Conservation (phyloP, 257 asterid genomes). For the Perilla frutescens region DNA sequence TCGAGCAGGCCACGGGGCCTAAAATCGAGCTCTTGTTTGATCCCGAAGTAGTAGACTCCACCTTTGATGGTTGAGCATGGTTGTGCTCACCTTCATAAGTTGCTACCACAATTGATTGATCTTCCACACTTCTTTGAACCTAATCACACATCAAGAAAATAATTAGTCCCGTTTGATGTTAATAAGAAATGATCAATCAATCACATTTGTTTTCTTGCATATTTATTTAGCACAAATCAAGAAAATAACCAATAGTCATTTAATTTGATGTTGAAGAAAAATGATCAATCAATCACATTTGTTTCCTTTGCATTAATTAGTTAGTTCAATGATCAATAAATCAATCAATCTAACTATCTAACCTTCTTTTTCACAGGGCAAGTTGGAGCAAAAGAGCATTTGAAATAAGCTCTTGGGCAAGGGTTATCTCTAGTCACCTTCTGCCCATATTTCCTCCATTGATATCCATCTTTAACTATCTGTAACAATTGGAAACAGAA, state of each 20-base stretch:
- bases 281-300: background rate
- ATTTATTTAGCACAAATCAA: background rate
- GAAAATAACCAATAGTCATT: too few species aligned
- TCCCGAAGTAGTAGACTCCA: slow-evolving; percentile 32
- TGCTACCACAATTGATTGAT: slow-evolving; percentile 66
- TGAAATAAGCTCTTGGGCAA: slow-evolving; percentile 81
- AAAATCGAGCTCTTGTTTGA: slow-evolving; percentile 39
- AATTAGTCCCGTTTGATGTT: background rate
- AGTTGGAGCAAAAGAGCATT: slow-evolving; percentile 90
- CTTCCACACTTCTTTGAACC: slow-evolving; percentile 75
- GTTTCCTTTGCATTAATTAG: background rate
- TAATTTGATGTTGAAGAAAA: background rate
- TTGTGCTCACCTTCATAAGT: slow-evolving; percentile 87
- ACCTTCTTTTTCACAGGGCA: slow-evolving; percentile 99
- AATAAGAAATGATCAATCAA: background rate
- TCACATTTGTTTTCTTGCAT: background rate
- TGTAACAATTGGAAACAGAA: slow-evolving; percentile 30
- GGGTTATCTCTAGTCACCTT: slow-evolving; percentile 77
- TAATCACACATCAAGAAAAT: slow-evolving; percentile 16
- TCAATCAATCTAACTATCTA: background rate
- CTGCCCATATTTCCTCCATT: slow-evolving; percentile 86
- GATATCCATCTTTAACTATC: slow-evolving; percentile 88
- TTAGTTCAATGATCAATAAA: background rate
- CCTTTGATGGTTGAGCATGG: slow-evolving; percentile 51
- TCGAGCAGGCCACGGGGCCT: slow-evolving; percentile 58